A percentile compares a stretch with the other conserved stretches of the same genome.
Conservation (phyloP, 192 early-diverging fungal genomes). For the Coemansia sp. region DNA sequence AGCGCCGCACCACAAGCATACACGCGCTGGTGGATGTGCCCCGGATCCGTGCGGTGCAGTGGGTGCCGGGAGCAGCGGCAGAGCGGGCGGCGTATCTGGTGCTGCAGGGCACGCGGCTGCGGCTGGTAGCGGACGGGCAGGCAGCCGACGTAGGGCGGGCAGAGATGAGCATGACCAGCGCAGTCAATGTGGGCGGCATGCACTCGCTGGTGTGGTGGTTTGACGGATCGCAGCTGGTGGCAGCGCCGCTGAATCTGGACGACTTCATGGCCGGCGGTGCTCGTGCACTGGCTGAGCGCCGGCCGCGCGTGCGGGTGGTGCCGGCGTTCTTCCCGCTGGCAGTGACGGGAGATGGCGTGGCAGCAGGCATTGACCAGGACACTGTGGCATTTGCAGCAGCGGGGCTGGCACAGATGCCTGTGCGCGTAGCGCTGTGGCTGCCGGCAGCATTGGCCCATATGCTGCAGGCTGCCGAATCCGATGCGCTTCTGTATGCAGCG, state of each 20-base stretch:
- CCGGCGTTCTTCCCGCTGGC: constrained; percentile 49
- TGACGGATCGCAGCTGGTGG: constrained; percentile 24
- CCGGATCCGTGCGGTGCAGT: constrained; percentile 44
- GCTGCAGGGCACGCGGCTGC: constrained; percentile 35
- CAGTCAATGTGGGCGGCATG: constrained; percentile 53
- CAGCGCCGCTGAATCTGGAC: constrained; percentile 42
- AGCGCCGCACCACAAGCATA: constrained; percentile 20
- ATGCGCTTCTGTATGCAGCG: constrained; percentile 50
- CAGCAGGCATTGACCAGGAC: constrained; percentile 50
- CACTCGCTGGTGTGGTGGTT: constrained; percentile 54
- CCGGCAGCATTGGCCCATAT: constrained; percentile 39
- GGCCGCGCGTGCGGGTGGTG: constrained; percentile 10
- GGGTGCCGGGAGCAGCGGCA: constrained; percentile 48
- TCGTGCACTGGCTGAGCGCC: constrained; percentile 8
- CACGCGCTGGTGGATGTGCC: constrained; percentile 7
- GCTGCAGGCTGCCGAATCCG: constrained; percentile 26
- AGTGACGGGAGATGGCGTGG: constrained; percentile 45
- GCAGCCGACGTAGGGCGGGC: constrained; percentile 13
- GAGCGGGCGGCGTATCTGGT: constrained; percentile 32
- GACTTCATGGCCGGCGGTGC: constrained; percentile 47
- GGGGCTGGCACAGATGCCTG: constrained; percentile 29
- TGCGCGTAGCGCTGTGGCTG: constrained; percentile 45
- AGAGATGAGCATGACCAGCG: constrained; percentile 33
- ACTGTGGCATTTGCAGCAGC: constrained; percentile 26
- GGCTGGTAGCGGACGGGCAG: constrained; percentile 12